Evolutionary conservation across 2,329 filamentous ascomycete genomes (phyloP).

Genomic region (Escovopsis sp.): DNA sequence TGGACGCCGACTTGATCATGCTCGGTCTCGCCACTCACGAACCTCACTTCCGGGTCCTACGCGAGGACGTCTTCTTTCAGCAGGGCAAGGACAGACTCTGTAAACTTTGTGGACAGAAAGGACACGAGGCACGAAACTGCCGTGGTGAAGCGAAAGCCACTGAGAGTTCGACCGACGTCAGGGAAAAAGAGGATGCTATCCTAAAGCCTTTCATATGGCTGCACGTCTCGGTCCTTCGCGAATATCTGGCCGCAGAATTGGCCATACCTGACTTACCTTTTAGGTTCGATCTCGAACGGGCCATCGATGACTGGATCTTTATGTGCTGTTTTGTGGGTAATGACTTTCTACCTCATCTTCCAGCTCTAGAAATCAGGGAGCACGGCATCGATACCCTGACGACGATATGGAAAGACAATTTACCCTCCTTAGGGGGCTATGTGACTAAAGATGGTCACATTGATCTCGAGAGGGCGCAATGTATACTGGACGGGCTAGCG

Average conservation of each 20-base stretch:
- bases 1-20: constrained; percentile 98
- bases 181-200: constrained; percentile 60
- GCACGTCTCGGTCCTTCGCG: constrained; percentile 77
- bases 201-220: constrained; percentile 98
- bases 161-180: constrained; percentile 63
- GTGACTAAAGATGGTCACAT: constrained; percentile 91
- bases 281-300: constrained; percentile 82
- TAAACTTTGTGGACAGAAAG: constrained; percentile 79
- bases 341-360: constrained; percentile 92
- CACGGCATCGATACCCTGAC: constrained; percentile 94
- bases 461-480: constrained; percentile 71
- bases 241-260: constrained; percentile 86
- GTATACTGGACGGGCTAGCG: constrained; percentile 75
- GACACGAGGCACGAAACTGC: constrained; percentile 80
- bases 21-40: constrained; percentile 93
- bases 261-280: constrained; percentile 72
- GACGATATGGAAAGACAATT: constrained; percentile 90
- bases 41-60: constrained; percentile 86
- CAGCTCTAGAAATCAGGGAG: constrained; percentile 93
- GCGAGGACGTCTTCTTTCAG: constrained; percentile 93
- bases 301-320: constrained; percentile 96
- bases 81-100: constrained; percentile 72
- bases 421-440: constrained; percentile 86
- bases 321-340: constrained; percentile 99
- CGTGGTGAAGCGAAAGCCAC: constrained; percentile 63